A percentile compares a stretch with the other conserved stretches of the same genome.
Conservation (phyloP, 1,284 basidiomycete genomes). For the Mycena sp. region DNA sequence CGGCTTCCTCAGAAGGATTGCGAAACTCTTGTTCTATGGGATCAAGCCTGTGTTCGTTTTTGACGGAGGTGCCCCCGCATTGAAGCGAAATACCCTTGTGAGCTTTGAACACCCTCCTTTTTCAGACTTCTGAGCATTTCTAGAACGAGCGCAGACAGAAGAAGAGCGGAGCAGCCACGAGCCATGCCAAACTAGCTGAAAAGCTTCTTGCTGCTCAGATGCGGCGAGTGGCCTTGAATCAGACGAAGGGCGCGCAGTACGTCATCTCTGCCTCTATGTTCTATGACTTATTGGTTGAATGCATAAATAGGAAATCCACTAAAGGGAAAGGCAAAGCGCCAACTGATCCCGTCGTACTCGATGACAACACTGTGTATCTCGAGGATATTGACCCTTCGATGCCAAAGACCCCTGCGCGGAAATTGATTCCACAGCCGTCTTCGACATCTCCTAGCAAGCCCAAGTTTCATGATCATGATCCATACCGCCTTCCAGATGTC, state of each 20-base stretch:
- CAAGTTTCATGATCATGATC: constrained; percentile 82
- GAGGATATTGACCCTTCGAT: constrained; percentile 82
- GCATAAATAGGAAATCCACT: constrained; percentile 28
- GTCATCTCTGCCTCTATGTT: constrained; percentile 20
- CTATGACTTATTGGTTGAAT: neutral
- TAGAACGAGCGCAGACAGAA: constrained; percentile 88
- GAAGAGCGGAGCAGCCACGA: constrained; percentile 88
- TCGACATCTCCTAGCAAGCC: constrained; percentile 64
- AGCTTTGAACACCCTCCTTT: constrained; percentile 37
- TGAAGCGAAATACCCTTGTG: constrained; percentile 91
- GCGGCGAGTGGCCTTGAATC: constrained; percentile 88
- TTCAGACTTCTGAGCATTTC: neutral
- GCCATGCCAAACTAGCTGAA: constrained; percentile 88
- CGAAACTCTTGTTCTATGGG: constrained; percentile 95
- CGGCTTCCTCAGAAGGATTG: constrained; percentile 92
- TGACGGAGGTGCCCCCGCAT: constrained; percentile 90
- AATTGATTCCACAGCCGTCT: constrained; percentile 46
- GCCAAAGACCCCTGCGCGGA: constrained; percentile 60
- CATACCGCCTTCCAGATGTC: constrained; percentile 84
- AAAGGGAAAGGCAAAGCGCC: constrained; percentile 58
- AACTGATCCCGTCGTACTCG: constrained; percentile 55
- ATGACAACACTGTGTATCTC: constrained; percentile 82
- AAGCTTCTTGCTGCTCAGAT: constrained; percentile 94
- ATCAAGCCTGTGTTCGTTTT: constrained; percentile 98
- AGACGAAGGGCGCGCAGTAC: constrained; percentile 61